phyloP scores from a whole-genome alignment of 495 filamentous ascomycete genomes.

The Opeltia flavorubescens region DNA sequence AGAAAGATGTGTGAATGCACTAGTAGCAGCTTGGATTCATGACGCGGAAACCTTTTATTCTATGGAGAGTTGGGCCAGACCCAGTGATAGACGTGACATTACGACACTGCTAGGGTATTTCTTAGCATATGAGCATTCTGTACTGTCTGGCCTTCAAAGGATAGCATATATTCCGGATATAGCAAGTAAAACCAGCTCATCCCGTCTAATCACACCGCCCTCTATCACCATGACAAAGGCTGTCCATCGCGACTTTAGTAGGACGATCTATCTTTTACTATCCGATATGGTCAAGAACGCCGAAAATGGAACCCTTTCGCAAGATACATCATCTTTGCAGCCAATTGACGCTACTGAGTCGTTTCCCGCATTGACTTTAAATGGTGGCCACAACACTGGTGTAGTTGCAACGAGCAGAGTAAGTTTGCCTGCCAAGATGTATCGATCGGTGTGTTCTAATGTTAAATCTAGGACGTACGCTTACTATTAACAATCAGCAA shows the following conservation, averaged over 20 bases:
- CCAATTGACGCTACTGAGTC: background rate
- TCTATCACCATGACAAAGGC: constrained; percentile 70
- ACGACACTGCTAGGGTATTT: constrained; percentile 85
- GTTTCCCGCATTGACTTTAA: background rate
- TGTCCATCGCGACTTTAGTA: constrained; percentile 77
- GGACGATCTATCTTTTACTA: constrained; percentile 78
- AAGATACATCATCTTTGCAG: background rate
- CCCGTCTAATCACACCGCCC: constrained; percentile 68
- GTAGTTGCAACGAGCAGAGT: constrained; percentile 37
- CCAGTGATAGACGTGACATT: constrained; percentile 61
- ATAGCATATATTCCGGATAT: constrained; percentile 78
- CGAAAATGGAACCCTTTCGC: constrained; percentile 32
- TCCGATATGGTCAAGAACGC: constrained; percentile 95
- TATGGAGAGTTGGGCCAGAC: constrained; percentile 82
- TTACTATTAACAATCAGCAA: constrained; percentile 89
- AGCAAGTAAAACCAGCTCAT: constrained; percentile 48
- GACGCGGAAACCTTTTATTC: constrained; percentile 82
- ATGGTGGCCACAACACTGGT: constrained; percentile 15
- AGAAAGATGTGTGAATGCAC: constrained; percentile 66
- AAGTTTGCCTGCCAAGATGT: constrained; percentile 24
- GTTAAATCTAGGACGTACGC: constrained; percentile 57
- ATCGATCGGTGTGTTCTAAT: constrained; percentile 7
- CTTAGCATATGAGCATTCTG: constrained; percentile 57
- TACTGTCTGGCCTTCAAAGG: constrained; percentile 77
- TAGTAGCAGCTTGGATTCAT: constrained; percentile 72